Percentiles rank a stretch among this genome's conserved stretches.
Evolutionary conservation across 192 early-diverging fungal species (phyloP).

Genomic region (Backusella parvicylindrica): DNA sequence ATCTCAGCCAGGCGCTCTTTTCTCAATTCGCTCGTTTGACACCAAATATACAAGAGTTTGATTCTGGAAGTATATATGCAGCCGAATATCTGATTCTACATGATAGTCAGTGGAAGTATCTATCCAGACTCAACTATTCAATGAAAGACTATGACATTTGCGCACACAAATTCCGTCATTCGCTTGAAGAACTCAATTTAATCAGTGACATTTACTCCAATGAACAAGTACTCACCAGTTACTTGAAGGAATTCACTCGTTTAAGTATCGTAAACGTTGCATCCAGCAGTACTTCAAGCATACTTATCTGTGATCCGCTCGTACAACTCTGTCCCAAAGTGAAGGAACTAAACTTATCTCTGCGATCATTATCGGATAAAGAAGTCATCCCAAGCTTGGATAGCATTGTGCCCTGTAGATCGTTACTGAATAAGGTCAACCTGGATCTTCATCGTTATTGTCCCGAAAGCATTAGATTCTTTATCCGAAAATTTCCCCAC

Average conservation of each 20-base stretch:
- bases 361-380: neutral
- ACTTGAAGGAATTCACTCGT: neutral
- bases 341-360: neutral
- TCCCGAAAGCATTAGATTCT: neutral
- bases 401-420: neutral
- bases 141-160: neutral
- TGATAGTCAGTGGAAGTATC: neutral
- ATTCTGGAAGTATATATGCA: neutral
- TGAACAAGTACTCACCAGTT: neutral
- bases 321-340: neutral
- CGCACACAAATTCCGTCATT: neutral
- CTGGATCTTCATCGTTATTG: neutral
- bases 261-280: neutral
- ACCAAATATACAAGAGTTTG: neutral
- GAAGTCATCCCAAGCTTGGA: neutral
- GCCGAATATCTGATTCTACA: neutral
- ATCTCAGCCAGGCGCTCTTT: neutral
- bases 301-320: neutral
- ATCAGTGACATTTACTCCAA: neutral
- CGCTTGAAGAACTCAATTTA: neutral
- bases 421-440: neutral
- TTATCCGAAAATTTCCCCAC: slow-evolving; percentile 1
- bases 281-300: neutral
- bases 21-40: neutral
- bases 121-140: neutral